Evolutionary conservation across 176 grass and related monocot species (phyloP), one percentile per base, ranked within the genome.

Genomic region (Hsuehochloa calcarea): DNA sequence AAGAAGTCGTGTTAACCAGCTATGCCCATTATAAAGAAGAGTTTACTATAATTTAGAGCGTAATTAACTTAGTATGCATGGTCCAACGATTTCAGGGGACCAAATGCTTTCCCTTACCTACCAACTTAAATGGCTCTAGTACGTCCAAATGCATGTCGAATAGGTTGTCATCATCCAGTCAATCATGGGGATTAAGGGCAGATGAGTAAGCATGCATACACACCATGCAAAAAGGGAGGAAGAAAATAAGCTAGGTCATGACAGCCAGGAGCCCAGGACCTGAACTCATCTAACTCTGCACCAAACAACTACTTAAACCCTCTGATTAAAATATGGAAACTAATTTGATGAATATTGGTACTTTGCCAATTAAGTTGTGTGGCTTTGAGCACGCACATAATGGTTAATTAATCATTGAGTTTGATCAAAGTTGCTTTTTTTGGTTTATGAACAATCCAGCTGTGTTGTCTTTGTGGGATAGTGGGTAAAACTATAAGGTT

Each of bases 91-190:
- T 79, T 86, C 31, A 68, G 74, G 79, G 88, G 89, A 87, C 89
- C 89, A 87, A 87, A 61, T 40, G 80, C 84, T 80, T 83, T 87
- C 68, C 74, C 52, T 90, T 41, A 83, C 79, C 84, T 27, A 83
- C 79, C 88, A 82, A 50, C 62, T 76, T 26, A 87, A 83, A 78
- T 78, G 80, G 80, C 80, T 49, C 67, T 65, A 56, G 58, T 23
- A 87, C 58, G 72, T 77, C 72, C 72, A 90, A 90, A 90, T 87
- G 16, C 68, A 29, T 61, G 47, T 39, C 66, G 35, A 43, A 87
- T 59, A 83, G 67, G 70, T 72, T 82, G 84, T 60, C 65, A 49
- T 79, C 50, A 61, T 83, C 72, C 79, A 73, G 11, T 79, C 80
- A 35, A 86, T 78, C 39, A n/a, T 68, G 62, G 59, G 37, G 71